Base-by-base conservation (phyloP, 2,329 filamentous ascomycete genomes). In the Aureobasidium uvarum region DNA sequence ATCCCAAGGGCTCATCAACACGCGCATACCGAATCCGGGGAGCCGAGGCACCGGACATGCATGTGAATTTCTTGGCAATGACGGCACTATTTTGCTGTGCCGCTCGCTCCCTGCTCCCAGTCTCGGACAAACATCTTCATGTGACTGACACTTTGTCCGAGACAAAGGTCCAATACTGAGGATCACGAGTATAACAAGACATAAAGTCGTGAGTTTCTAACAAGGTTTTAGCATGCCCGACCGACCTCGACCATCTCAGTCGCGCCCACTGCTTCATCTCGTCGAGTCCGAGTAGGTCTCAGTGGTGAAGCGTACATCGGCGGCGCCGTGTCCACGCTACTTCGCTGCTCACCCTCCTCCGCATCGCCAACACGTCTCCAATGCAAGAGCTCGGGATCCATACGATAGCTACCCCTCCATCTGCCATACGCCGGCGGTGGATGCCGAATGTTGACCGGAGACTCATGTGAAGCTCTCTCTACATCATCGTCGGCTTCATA, bases 41-140 rank as follows among this genome's bases (percentile, higher is more conserved):
- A 62, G 41, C 56, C 56, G 43, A 62, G 58, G 58, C 45, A 39
- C 3, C 31, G 14, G 13, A n/a, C 14, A 41, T 11, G 41, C 58
- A 62, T 62, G 58, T 62, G 58, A 62, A 51, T 39, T 5, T 48
- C 58, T 62, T 62, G 58, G 58, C 58, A 51, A 48, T 60, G 56
- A 60, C 56, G 41, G 23, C 31, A 31, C 41, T 18, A 48, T 38
- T 13, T 56, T 13, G n/a, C 18, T 36, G 3, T 16, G 14, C 5
- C 28, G 14, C 50, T 7, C 18, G 8, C 50, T 20, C 16, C 1
- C 3, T 10, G 6, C 5, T 23, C 18, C 11, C 16, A 14, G 16
- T 55, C 31, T 20, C 13, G 13, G 6, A 13, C 13, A 7, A n/a
- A 28, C 36, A 2, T 23, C 14, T 48, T 48, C 41, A 48, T 58